Evolutionary conservation across 495 filamentous ascomycete genomes (phyloP), one percentile per base, ranked within the genome.

Genomic region (Letharia lupina): DNA sequence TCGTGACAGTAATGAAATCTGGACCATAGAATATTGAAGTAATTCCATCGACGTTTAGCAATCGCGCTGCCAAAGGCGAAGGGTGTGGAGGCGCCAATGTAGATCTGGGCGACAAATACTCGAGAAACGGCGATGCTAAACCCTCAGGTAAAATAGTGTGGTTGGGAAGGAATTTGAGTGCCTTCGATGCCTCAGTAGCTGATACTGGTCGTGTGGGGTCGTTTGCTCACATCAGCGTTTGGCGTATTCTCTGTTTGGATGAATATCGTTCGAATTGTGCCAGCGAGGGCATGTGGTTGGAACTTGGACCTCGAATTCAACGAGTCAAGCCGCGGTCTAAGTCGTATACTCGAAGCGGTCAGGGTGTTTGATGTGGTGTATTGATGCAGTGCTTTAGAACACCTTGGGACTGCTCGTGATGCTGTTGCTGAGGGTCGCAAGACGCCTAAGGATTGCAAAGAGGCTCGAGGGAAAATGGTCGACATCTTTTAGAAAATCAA

Each of bases 1-100:
- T 98, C 37, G 91, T 96, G 47, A 98, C 90, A 0, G 94, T 98
- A 75, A 98, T 96, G 76, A 95, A 97, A 73, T 98, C 93, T 31
- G 86, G 77, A 42, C 93, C 94, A 78, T 95, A 96, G 79, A 97
- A 97, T n/a, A 98, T 89, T 4, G 88, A 86, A 20, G 89, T 91
- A 4, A 98, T 88, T 16, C 94, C 94, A 70, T 98, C 94, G 60
- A 96, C 87, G 72, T 88, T 89, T 77, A 98, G 84, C 31, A 98
- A 82, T 72, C 93, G 84, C 16, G 91, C 89, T 11, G 94, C 94
- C 20, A 98, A 82, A 18, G 91, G 92, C n/a, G 94, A 98, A 11
- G 93, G 91, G 72, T 97, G 87, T 3, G 92, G 92, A 28, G 92
- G 89, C 35, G 91, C 84, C 67, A 96, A 83, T 8, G 94, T 96